Evolutionary conservation across 257 asterid genomes (phyloP).

Genomic region (Knoxia roxburghii): DNA sequence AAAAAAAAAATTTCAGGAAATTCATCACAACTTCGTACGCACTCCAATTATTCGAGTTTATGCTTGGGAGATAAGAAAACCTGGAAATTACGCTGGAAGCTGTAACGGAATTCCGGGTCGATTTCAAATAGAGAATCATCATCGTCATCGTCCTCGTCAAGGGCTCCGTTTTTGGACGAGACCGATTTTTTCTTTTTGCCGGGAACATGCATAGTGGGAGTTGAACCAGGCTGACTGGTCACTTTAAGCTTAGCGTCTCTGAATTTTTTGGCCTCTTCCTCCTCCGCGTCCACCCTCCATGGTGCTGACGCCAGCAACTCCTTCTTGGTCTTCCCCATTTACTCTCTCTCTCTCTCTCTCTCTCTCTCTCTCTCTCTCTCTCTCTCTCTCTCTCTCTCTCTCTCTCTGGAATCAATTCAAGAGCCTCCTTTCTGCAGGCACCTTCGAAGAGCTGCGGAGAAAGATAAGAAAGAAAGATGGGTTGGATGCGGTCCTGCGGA

Average conservation of each 20-base stretch:
- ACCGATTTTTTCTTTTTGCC: constrained; percentile 52
- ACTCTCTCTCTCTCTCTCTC: no score
- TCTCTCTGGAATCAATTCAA: no score
- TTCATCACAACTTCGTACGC: background rate
- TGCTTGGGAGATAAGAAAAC: constrained; percentile 19
- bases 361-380: no score
- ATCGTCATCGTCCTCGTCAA: constrained; percentile 31
- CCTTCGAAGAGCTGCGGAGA: background rate
- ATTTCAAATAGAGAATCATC: constrained; percentile 53
- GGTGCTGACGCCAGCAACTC: constrained; percentile 92
- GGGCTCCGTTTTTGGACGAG: constrained; percentile 32
- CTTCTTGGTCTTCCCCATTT: constrained; percentile 77
- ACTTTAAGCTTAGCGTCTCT: constrained; percentile 72
- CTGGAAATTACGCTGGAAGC: constrained; percentile 96
- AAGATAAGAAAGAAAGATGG: no score
- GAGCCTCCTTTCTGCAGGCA: no score
- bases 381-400: no score
- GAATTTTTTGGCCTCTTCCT: constrained; percentile 52
- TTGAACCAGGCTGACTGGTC: constrained; percentile 73
- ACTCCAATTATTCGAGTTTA: background rate
- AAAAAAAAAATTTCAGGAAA: background rate
- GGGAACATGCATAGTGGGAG: constrained; percentile 81
- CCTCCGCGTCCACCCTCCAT: constrained; percentile 67
- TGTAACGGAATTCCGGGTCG: constrained; percentile 87
- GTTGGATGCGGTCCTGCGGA: no score